Evolutionary conservation across 2,329 filamentous ascomycete genomes (phyloP), one percentile per base, ranked within the genome.

Genomic region (Conoideocrella luteorostrata): DNA sequence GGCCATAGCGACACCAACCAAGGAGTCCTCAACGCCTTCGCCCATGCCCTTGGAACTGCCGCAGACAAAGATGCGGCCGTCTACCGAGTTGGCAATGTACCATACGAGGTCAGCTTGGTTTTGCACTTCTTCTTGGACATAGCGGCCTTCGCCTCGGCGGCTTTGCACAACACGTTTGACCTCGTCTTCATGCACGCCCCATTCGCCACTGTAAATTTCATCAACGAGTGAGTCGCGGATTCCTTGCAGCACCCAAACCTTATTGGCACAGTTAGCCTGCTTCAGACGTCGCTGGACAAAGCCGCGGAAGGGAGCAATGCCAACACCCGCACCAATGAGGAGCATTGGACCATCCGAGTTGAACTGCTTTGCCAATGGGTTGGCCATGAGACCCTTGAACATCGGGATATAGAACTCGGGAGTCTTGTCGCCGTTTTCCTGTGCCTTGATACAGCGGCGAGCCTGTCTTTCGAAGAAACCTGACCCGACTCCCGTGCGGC

Each of bases 341-440:
- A 98, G 82, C 93, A 98, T 98, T 0, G 93, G 93, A 0, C 93
- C 93, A 61, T 98, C 91, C 3, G 86, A 83, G 41, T 88, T 84
- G 60, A 97, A 98, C 59, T 96, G 82, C 59, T 84, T 85, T 10
- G 90, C 93, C 2, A 98, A 77, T 0, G 93, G 93, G 63, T 98
- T 98, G 49, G 89, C 84, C 93, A 98, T 98, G 34, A 98, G 74
- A 1, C 93, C 93, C 58, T 95, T 89, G 78, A 98, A 98, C 88
- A 98, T 96, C 55, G 93, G 93, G 5, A 97, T 72, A 54, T 87
- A 82, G 13, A 97, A 60, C 52, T 88, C 78, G 3, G 67, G 73
- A 39, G 67, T 61, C 49, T 64, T 64, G 43, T 76, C 71, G 37
- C 84, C 84, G 2, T 73, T 67, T 26, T 73, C 67, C 59, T 88